Conservation (phyloP, 495 filamentous ascomycete species). For the Staphylotrichum longicolle region DNA sequence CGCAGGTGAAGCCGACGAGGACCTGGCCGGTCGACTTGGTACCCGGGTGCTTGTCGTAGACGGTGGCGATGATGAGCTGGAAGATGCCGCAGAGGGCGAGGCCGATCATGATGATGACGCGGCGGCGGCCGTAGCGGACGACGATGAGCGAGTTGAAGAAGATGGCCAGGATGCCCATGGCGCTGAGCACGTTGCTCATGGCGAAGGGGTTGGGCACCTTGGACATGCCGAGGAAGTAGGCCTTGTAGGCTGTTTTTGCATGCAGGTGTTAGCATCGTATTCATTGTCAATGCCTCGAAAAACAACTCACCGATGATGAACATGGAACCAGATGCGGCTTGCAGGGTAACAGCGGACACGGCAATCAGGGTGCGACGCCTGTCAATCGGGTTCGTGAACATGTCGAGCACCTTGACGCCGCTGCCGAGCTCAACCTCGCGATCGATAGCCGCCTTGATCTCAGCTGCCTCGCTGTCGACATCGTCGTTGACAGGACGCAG, state of each 20-base stretch:
- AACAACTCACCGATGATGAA: constrained; percentile 54
- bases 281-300: constrained; percentile 13
- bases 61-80: constrained; percentile 54
- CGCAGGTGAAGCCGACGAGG: constrained; percentile 53
- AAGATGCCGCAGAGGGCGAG: constrained; percentile 53
- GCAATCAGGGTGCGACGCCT: constrained; percentile 50
- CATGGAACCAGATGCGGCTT: constrained; percentile 60
- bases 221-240: constrained; percentile 66
- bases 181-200: constrained; percentile 56
- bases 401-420: constrained; percentile 46
- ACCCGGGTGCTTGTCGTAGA: constrained; percentile 52
- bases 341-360: constrained; percentile 51
- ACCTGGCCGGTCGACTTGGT: constrained; percentile 49
- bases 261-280: not conserved
- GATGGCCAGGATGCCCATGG: constrained; percentile 56
- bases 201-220: constrained; percentile 57
- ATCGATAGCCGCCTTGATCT: constrained; percentile 54
- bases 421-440: constrained; percentile 46
- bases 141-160: constrained; percentile 54
- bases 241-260: constrained; percentile 49
- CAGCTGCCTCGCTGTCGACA: constrained; percentile 49
- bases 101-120: constrained; percentile 52
- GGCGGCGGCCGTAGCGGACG: constrained; percentile 53
- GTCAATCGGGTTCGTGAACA: constrained; percentile 55
- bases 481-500: constrained; percentile 45